These are phyloP conservation scores for Scytalidium sp. DNA, from an alignment of 2,329 filamentous ascomycete species.

Conservation along the genomic window DNA sequence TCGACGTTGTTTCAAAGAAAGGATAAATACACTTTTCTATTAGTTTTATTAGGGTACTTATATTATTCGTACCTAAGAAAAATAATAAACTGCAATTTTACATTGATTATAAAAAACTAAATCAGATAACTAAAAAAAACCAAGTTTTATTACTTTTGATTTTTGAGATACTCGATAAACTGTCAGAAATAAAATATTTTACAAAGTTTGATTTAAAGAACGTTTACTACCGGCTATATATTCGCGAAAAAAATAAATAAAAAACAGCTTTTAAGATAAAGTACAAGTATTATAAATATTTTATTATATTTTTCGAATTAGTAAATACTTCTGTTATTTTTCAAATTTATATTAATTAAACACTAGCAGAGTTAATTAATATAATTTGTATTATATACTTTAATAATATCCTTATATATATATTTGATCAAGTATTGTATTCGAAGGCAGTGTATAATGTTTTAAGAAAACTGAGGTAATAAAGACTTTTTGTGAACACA, in stretches of 20 bases:
- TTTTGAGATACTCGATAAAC: constrained; percentile 1
- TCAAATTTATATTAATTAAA: constrained; percentile 7
- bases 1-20: constrained; percentile 4
- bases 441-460: constrained; percentile 4
- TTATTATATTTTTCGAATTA: constrained; percentile 9
- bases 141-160: constrained; percentile 3
- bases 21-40: constrained; percentile 1
- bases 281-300: constrained; percentile 5
- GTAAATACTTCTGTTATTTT: constrained; percentile 6
- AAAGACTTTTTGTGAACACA: background rate
- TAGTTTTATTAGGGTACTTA: constrained; percentile 1
- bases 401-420: constrained; percentile 10
- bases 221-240: background rate
- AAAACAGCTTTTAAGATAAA: constrained; percentile 1
- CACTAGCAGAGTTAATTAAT: constrained; percentile 3
- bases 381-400: constrained; percentile 7
- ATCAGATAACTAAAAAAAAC: constrained; percentile 3
- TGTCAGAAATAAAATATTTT: constrained; percentile 2
- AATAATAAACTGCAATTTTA: background rate
- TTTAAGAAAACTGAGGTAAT: background rate
- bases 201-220: background rate
- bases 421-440: constrained; percentile 1
- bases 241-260: background rate
- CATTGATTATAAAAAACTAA: constrained; percentile 2
- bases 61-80: background rate